Conservation (phyloP, 768 basidiomycete species). For the Scleroderma citrinum region DNA sequence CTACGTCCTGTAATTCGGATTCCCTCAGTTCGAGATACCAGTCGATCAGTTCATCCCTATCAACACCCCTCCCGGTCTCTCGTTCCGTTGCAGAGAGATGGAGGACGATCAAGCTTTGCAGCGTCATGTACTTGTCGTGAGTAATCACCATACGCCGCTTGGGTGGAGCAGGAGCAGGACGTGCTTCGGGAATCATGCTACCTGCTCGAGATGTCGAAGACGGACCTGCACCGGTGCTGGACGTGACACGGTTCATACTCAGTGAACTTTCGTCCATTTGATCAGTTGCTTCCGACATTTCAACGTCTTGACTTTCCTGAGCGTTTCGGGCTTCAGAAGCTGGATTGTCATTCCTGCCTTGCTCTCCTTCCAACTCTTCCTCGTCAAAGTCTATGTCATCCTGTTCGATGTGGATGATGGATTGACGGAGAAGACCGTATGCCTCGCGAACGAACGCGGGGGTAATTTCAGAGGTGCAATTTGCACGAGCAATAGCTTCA, state of each 20-base stretch:
- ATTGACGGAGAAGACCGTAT: constrained; percentile 87
- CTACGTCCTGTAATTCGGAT: constrained; percentile 71
- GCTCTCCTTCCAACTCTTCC: constrained; percentile 65
- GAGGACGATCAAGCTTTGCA: constrained; percentile 84
- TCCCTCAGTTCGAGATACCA: constrained; percentile 96
- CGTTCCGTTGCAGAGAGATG: constrained; percentile 75
- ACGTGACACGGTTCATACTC: constrained; percentile 32
- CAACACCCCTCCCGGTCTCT: constrained; percentile 68
- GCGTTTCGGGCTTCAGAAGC: constrained; percentile 32
- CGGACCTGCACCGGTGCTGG: constrained; percentile 26
- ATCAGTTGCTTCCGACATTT: constrained; percentile 55
- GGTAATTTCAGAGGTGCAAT: constrained; percentile 95
- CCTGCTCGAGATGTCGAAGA: constrained; percentile 28
- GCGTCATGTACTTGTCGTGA: constrained; percentile 88
- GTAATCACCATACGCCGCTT: constrained; percentile 84
- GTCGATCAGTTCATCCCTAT: constrained; percentile 88
- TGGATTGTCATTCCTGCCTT: constrained; percentile 32
- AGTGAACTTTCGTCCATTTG: constrained; percentile 46
- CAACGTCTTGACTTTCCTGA: constrained; percentile 53
- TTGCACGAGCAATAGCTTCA: constrained; percentile 95
- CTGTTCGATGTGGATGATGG: constrained; percentile 98
- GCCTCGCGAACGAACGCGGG: constrained; percentile 95
- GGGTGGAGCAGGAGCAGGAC: constrained; percentile 34
- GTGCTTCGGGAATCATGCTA: constrained; percentile 24
- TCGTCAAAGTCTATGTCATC: constrained; percentile 98